Evolutionary conservation across 805 yeast species (phyloP).

Genomic region (Tetrapisispora nanseiensis): DNA sequence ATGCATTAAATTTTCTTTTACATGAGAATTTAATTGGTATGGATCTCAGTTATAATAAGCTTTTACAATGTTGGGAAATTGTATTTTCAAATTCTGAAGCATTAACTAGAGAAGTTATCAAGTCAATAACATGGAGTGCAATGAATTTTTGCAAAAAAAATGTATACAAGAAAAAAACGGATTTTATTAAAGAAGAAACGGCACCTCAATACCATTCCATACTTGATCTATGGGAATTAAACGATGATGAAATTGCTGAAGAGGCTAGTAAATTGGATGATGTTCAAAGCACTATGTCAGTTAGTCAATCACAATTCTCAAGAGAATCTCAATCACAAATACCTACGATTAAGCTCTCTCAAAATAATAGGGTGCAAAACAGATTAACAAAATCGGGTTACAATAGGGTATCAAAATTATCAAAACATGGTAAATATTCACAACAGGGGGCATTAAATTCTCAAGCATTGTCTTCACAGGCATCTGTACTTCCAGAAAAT

Average conservation of each 20-base stretch:
- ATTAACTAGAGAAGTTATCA: slow-evolving; percentile 14
- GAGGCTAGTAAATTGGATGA: background rate
- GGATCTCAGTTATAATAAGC: slow-evolving; percentile 18
- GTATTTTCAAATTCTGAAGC: slow-evolving; percentile 11
- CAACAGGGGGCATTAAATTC: slow-evolving; percentile 3
- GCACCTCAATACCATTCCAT: slow-evolving; percentile 11
- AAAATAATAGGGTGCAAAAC: slow-evolving; percentile 5
- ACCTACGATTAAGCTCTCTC: slow-evolving; percentile 26
- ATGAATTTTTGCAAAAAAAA: slow-evolving; percentile 9
- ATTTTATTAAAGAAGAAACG: slow-evolving; percentile 6
- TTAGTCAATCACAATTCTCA: slow-evolving; percentile 13
- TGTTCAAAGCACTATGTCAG: background rate
- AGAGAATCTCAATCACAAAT: slow-evolving; percentile 20
- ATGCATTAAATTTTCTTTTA: slow-evolving; percentile 10
- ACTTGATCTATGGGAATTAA: slow-evolving; percentile 20
- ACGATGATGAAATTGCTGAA: slow-evolving; percentile 7
- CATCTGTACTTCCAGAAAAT: slow-evolving; percentile 18
- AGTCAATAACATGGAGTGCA: slow-evolving; percentile 12
- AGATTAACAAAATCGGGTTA: background rate
- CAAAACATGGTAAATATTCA: background rate
- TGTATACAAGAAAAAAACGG: slow-evolving; percentile 4
- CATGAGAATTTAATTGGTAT: slow-evolving; percentile 13
- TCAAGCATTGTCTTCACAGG: slow-evolving; percentile 2
- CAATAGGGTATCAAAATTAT: background rate
- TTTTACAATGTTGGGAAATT: slow-evolving; percentile 25